A percentile compares a stretch with the other conserved stretches of the same genome.
Evolutionary conservation across 768 basidiomycete genomes (phyloP).

Genomic region (Suillus decipiens): DNA sequence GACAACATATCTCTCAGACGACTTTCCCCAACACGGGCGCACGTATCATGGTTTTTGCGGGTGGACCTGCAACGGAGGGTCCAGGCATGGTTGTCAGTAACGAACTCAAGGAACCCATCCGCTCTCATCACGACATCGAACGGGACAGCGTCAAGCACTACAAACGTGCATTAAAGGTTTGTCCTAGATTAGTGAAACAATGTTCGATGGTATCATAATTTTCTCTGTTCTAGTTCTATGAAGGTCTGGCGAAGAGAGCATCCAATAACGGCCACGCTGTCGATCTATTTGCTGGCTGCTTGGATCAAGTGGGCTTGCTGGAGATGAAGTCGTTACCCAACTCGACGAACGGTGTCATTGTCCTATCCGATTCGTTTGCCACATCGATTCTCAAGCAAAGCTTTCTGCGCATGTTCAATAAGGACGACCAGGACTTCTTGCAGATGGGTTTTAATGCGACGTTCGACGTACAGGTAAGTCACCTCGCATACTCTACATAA

Average conservation of each 20-base stretch:
- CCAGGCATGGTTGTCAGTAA: slow-evolving; percentile 96
- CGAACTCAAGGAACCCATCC: slow-evolving; percentile 95
- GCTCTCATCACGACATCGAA: slow-evolving; percentile 98
- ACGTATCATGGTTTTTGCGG: slow-evolving; percentile 94
- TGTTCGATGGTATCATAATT: neutral
- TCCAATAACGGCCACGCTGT: slow-evolving; percentile 95
- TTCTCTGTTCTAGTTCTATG: slow-evolving; percentile 74
- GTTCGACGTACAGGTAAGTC: slow-evolving; percentile 88
- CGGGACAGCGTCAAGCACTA: slow-evolving; percentile 95
- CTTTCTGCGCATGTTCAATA: slow-evolving; percentile 89
- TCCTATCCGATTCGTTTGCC: slow-evolving; percentile 94
- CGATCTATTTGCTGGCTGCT: slow-evolving; percentile 94
- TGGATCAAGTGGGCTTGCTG: slow-evolving; percentile 95
- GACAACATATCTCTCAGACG: slow-evolving; percentile 40
- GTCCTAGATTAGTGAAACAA: slow-evolving; percentile 14
- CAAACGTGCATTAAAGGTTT: slow-evolving; percentile 93
- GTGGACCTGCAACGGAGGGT: slow-evolving; percentile 94
- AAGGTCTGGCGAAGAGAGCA: slow-evolving; percentile 87
- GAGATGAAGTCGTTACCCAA: slow-evolving; percentile 98
- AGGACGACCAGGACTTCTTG: slow-evolving; percentile 89
- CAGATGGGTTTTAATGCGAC: slow-evolving; percentile 99
- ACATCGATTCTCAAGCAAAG: slow-evolving; percentile 99
- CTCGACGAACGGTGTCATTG: slow-evolving; percentile 95
- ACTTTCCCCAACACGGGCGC: slow-evolving; percentile 96
- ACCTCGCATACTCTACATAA: neutral